These are phyloP conservation scores for Creolimax fragrantissima DNA, from an alignment of 78 protist species.

Conservation along the genomic window DNA sequence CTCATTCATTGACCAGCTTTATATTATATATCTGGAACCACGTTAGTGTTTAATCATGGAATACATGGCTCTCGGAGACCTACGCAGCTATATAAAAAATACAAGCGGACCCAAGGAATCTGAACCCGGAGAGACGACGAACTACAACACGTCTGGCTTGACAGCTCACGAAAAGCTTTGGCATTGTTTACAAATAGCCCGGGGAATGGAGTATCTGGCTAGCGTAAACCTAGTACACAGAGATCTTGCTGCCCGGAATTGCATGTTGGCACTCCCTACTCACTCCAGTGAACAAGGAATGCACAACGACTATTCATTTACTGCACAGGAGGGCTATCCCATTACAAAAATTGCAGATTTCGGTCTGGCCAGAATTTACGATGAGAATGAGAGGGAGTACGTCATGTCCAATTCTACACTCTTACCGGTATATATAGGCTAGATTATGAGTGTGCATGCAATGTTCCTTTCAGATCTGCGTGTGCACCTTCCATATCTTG, in stretches of 20 bases:
- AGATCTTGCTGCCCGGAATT: neutral
- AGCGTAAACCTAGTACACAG: neutral
- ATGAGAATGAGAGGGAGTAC: neutral
- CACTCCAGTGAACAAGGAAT: neutral
- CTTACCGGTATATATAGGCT: constrained; percentile 1
- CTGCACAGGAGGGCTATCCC: neutral
- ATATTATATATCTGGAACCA: too few species aligned
- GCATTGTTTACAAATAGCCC: constrained; percentile 1
- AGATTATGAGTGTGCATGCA: too few species aligned
- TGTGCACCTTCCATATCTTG: too few species aligned
- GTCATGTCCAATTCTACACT: neutral
- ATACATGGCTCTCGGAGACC: neutral
- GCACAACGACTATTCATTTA: neutral
- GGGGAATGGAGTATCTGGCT: constrained; percentile 13
- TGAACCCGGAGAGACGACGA: neutral
- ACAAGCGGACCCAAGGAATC: neutral
- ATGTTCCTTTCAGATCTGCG: too few species aligned
- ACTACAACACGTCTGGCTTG: neutral
- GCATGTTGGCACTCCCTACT: neutral
- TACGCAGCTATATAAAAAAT: neutral
- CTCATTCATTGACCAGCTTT: too few species aligned
- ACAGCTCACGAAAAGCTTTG: neutral
- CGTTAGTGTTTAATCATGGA: neutral
- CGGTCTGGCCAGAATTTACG: neutral
- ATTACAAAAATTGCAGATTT: constrained; percentile 14